phyloP scores from a whole-genome alignment of 352 stramenopile genomes.

The Phytophthora brassicae region DNA sequence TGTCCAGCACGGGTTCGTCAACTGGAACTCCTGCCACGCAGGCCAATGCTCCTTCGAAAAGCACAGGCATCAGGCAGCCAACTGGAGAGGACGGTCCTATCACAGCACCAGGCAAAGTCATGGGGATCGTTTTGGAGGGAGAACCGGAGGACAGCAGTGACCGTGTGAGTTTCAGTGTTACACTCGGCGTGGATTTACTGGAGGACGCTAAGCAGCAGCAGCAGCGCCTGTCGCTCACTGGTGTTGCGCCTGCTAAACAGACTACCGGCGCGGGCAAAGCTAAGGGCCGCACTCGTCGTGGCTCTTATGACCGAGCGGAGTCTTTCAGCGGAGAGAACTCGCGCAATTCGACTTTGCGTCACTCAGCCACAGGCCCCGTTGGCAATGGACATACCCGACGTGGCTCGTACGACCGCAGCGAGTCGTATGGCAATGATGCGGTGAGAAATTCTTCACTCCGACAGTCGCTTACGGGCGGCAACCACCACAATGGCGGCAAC shows the following conservation, averaged over 20 bases:
- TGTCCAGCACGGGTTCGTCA: constrained; percentile 39
- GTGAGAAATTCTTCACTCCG: constrained; percentile 41
- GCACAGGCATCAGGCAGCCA: constrained; percentile 57
- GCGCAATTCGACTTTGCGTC: constrained; percentile 34
- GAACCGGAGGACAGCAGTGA: constrained; percentile 56
- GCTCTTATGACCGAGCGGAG: constrained; percentile 56
- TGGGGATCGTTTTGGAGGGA: constrained; percentile 70
- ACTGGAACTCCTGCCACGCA: constrained; percentile 23
- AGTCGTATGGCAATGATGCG: constrained; percentile 30
- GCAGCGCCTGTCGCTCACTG: constrained; percentile 53
- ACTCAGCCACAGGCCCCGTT: constrained; percentile 38
- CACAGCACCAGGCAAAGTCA: constrained; percentile 71
- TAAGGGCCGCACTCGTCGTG: constrained; percentile 44
- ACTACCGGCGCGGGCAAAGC: constrained; percentile 33
- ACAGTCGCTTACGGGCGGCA: constrained; percentile 40
- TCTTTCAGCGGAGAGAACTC: constrained; percentile 38
- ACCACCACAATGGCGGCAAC: constrained; percentile 38
- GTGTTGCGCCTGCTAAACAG: constrained; percentile 31
- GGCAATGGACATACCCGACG: constrained; percentile 36
- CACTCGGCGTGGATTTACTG: constrained; percentile 61
- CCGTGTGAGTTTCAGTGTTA: constrained; percentile 86
- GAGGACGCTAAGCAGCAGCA: constrained; percentile 72
- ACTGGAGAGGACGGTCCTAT: constrained; percentile 78
- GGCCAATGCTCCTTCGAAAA: constrained; percentile 22
- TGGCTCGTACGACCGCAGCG: constrained; percentile 56